Base-by-base conservation (phyloP, 2,329 filamentous ascomycete genomes). In the Tolypocladium paradoxum region DNA sequence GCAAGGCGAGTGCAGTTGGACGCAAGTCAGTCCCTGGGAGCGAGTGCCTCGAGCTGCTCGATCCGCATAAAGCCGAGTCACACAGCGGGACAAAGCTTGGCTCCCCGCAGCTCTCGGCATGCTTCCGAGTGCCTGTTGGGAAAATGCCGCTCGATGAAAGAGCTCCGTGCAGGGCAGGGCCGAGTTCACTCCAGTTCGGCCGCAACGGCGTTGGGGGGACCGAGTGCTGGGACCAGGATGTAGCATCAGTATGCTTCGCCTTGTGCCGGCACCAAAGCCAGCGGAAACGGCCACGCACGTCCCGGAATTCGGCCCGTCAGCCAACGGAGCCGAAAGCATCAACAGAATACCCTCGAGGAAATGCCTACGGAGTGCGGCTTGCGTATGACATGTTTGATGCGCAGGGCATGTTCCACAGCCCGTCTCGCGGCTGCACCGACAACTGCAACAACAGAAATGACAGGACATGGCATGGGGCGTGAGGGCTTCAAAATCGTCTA, bases 241-340 rank as follows among this genome's bases (percentile, higher is more conserved):
- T 27, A 46, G 31, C 38, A 24, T 34, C 49, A 46, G 53, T 40
- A 53, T 55, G 20, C 51, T 40, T 57, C 51, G 53, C 53, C 48
- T 52, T 57, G 36, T 53, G 49, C 55, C 48, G 51, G 53, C 53
- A 49, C 24, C 29, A 38, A 20, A 29, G 12, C 18, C 29, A 24
- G 37, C 53, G 53, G 50, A 54, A 53, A 11, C 34, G 6, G n/a
- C 3, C 48, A 43, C 53, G 29, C 31, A 12, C 34, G n/a, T 31
- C 22, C 22, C 33, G 54, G 40, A 50, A 45, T 51, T 22, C n/a
- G 34, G 29, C 40, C 48, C 38, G 40, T n/a, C 48, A 16, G n/a
- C n/a, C 20, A 12, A 29, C 48, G 43, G 34, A 45, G 43, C 27
- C 27, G 43, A 20, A 31, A n/a, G 8, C 14, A n/a, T 29, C 40